Evolutionary conservation across 345 rosid species (phyloP).

Genomic region (sweet orange (Citrus sinensis)): DVS_A1.0 CM039167.1:25612501-25613000

Average conservation of each 20-base stretch:
- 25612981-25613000: not conserved
- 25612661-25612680: not conserved
- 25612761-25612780: slow-evolving; percentile 30
- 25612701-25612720: not conserved
- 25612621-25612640: slow-evolving; percentile 18
- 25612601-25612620: slow-evolving; percentile 45
- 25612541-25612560: not conserved
- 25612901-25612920: not conserved
- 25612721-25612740: not conserved
- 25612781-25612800: slow-evolving; percentile 22
- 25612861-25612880: not conserved
- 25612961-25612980: not conserved
- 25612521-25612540: no score
- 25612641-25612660: slow-evolving; percentile 12
- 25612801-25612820: not conserved
- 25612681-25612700: not conserved
- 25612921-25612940: no score
- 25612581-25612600: slow-evolving; percentile 20
- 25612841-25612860: not conserved
- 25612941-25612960: not conserved
- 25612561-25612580: slow-evolving; percentile 19
- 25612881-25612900: slow-evolving; percentile 4
- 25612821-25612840: not conserved
- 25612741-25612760: not conserved
- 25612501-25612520: not conserved